phyloP scores from a whole-genome alignment of 2,329 filamentous ascomycete species.

The Grosmannia penicillata region DNA sequence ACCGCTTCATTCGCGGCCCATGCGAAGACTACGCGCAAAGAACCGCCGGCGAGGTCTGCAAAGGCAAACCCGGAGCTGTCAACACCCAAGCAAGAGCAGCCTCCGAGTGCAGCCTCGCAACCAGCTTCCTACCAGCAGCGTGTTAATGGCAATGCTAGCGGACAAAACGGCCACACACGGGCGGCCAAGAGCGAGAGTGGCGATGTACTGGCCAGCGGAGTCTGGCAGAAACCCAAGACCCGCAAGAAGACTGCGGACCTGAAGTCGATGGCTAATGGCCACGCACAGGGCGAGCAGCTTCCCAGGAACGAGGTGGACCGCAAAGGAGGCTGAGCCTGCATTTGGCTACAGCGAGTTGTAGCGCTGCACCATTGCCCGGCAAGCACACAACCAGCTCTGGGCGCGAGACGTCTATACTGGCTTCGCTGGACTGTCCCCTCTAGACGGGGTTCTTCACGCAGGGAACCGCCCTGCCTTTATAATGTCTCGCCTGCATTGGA shows the following conservation, averaged over 20 bases:
- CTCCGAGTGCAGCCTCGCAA: too few relatives aligned
- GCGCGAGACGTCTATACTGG: too few relatives aligned
- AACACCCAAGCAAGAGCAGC: conserved; percentile 18
- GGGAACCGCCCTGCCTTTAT: too few relatives aligned
- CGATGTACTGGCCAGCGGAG: conserved; percentile 17
- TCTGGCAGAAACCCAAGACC: conserved; percentile 46
- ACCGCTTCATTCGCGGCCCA: not conserved
- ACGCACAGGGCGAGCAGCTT: conserved; percentile 32
- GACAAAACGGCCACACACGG: conserved; percentile 34
- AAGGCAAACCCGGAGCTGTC: conserved; percentile 7
- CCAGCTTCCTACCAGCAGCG: too few relatives aligned
- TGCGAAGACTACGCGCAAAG: not conserved
- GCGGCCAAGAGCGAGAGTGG: conserved; percentile 36
- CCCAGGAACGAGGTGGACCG: conserved; percentile 46
- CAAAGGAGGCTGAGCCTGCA: conserved; percentile 40
- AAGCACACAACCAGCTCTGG: too few relatives aligned
- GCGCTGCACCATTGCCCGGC: too few relatives aligned
- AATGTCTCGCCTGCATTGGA: not conserved
- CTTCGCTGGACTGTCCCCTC: too few relatives aligned
- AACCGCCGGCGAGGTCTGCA: conserved; percentile 5
- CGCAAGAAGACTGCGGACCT: conserved; percentile 34
- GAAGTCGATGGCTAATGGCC: conserved; percentile 29
- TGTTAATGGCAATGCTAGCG: conserved; percentile 19
- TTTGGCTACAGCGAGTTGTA: not conserved
- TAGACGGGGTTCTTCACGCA: too few relatives aligned